Base-by-base conservation (phyloP, 331 rosid species). In the Quercus lobata region DNA sequence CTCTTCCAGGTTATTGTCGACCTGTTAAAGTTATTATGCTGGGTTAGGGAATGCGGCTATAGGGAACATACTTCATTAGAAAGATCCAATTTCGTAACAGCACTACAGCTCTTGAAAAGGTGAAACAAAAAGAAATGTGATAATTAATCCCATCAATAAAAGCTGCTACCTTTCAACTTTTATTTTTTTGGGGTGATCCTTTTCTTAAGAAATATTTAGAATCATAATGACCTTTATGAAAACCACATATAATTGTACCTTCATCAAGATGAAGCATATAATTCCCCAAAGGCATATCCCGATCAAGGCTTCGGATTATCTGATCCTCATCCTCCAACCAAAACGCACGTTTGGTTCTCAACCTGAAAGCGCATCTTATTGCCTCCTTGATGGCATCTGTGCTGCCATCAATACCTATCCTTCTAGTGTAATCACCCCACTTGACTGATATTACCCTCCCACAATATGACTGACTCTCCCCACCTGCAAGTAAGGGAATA, bases 241-340 rank as follows among this genome's bases (percentile, higher is more conserved):
- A 16, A 63, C 52, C 24, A 18, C 7, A 35, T 15, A 68, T 65
- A 49, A 11, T 25, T 56, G 24, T 83, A 93, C 99, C 99, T 93
- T 95, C 99, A 66, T 95, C 99, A 21, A 95, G 90, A 83, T 95
- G 97, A 85, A 95, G 99, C 81, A 87, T 88, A 89, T 95, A 95
- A 83, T 79, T 93, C 78, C 97, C 99, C 66, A 90, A 57, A 78
- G 97, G 99, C 99, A 95, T 95, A 82, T 95, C 97, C 77, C 97
- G 93, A 80, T 95, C 97, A 61, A 95, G 88, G 73, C 99, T 89
- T 84, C 96, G 86, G 81, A 95, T 88, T 69, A 95, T 88, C 81
- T 93, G 97, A 58, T 93, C 96, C 83, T 95, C 99, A 84, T 91
- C 99, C 88, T 95, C 97, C 89, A 95, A 90, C 99, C 99, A 95